Evolutionary conservation across 2,329 filamentous ascomycete genomes (phyloP).

Genomic region (Dactylella cylindrospora): DNA sequence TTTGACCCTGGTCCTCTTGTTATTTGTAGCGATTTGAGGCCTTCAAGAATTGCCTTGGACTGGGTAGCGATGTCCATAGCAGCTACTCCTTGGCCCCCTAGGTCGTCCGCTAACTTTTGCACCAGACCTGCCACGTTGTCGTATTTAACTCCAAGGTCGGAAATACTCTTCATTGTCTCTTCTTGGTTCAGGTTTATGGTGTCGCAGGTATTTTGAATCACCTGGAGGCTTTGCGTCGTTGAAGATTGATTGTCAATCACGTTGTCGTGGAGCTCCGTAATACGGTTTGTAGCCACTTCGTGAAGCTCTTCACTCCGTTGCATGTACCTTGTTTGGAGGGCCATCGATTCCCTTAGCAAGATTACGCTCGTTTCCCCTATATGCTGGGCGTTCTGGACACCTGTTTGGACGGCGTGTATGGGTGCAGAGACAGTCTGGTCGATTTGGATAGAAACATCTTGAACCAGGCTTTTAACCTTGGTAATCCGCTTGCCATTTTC

Average conservation of each 20-base stretch:
- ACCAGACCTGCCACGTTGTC: background rate
- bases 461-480: slow-evolving; percentile 7
- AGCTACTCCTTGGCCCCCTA: background rate
- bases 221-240: background rate
- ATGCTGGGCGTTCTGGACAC: slow-evolving; percentile 5
- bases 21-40: slow-evolving; percentile 1
- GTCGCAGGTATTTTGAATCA: slow-evolving; percentile 1
- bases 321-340: slow-evolving; percentile 18
- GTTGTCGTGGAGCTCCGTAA: slow-evolving; percentile 20
- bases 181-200: slow-evolving; percentile 1
- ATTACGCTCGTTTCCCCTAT: background rate
- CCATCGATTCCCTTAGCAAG: slow-evolving; percentile 13
- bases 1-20: background rate
- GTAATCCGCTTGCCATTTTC: slow-evolving; percentile 23
- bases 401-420: slow-evolving; percentile 5
- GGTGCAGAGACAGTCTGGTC: slow-evolving; percentile 18
- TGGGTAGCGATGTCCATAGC: background rate
- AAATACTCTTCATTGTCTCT: slow-evolving; percentile 1
- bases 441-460: slow-evolving; percentile 12
- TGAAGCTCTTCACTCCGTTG: slow-evolving; percentile 11
- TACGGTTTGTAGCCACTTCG: slow-evolving; percentile 11
- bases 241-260: slow-evolving; percentile 7
- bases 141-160: slow-evolving; percentile 1
- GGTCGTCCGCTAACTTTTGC: background rate
- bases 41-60: slow-evolving; percentile 1